A percentile compares a stretch with the other conserved stretches of the same genome.
phyloP scores from a whole-genome alignment of 768 basidiomycete genomes.

The Cystofilobasidium macerans region DNA sequence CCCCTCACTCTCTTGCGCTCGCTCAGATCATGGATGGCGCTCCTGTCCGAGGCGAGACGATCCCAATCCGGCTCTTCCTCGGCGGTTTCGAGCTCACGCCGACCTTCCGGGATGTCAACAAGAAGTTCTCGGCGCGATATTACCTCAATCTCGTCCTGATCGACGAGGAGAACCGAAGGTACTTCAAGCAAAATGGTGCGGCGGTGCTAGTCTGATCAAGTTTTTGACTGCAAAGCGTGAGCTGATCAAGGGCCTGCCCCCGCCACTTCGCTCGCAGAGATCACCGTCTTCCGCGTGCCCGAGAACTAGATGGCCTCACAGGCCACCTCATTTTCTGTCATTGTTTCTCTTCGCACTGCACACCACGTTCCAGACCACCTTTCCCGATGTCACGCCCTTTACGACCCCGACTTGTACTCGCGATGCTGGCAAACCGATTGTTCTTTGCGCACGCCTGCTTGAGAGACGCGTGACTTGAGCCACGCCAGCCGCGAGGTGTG shows the following conservation, averaged over 20 bases:
- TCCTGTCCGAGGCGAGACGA: conserved; percentile 95
- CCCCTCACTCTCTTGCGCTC: background rate
- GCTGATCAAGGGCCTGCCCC: no score
- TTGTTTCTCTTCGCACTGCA: background rate
- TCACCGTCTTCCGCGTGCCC: conserved; percentile 15
- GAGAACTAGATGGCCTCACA: background rate
- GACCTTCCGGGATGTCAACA: conserved; percentile 97
- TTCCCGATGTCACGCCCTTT: background rate
- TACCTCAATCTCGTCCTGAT: conserved; percentile 95
- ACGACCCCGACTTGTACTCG: no score
- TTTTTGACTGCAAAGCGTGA: background rate
- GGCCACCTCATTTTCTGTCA: no score
- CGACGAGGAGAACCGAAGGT: conserved; percentile 88
- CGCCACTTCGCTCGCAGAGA: no score
- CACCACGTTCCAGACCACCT: no score
- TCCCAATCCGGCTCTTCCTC: conserved; percentile 92
- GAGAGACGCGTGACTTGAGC: no score
- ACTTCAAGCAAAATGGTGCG: conserved; percentile 24
- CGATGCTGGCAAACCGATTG: no score
- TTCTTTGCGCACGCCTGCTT: no score
- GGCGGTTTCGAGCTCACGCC: conserved; percentile 98
- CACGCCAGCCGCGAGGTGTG: no score
- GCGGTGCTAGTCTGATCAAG: no score
- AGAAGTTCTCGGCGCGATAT: conserved; percentile 94
- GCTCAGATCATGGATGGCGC: conserved; percentile 84